A percentile compares a stretch with the other conserved stretches of the same genome.
Evolutionary conservation across 768 basidiomycete genomes (phyloP).

Genomic region (Panus rudis): DNA sequence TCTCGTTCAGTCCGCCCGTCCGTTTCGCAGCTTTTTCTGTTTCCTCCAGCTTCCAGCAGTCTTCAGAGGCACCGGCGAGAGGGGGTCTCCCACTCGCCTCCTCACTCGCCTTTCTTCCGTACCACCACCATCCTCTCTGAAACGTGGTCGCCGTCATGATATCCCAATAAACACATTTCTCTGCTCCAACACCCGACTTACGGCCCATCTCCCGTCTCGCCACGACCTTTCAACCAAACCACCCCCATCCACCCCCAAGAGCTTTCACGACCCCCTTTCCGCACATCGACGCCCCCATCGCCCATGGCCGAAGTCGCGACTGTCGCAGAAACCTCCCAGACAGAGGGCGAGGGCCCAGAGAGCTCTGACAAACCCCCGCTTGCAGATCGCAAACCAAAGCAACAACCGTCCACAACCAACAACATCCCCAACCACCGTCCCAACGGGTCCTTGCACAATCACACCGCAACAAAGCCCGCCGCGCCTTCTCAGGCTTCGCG

Average conservation of each 20-base stretch:
- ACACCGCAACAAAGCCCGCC: slow-evolving; percentile 13
- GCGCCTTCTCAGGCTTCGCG: slow-evolving; percentile 3
- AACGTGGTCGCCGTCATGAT: slow-evolving; percentile 32
- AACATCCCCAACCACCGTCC: not conserved
- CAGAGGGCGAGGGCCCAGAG: slow-evolving; percentile 52
- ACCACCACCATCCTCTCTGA: slow-evolving; percentile 7
- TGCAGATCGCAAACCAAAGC: slow-evolving; percentile 8
- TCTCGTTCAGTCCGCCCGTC: slow-evolving; percentile 12
- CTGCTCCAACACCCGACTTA: slow-evolving; percentile 13
- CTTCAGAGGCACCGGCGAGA: slow-evolving; percentile 18
- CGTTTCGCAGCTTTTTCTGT: slow-evolving; percentile 9
- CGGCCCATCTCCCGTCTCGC: slow-evolving; percentile 10
- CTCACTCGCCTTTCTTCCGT: slow-evolving; percentile 3
- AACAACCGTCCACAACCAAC: not conserved
- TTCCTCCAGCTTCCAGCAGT: slow-evolving; percentile 12
- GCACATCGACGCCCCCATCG: slow-evolving; percentile 13
- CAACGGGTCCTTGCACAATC: slow-evolving; percentile 15
- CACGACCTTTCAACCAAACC: slow-evolving; percentile 15
- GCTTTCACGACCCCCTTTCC: slow-evolving; percentile 12
- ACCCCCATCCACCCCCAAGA: slow-evolving; percentile 13
- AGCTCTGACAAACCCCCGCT: slow-evolving; percentile 54
- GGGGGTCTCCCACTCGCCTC: slow-evolving; percentile 21
- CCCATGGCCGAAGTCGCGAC: slow-evolving; percentile 38
- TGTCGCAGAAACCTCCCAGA: slow-evolving; percentile 43
- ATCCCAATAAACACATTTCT: slow-evolving; percentile 25